These are phyloP conservation scores for Talaromyces verruculosus DNA, from an alignment of 2,329 filamentous ascomycete species.

Conservation along the genomic window DNA sequence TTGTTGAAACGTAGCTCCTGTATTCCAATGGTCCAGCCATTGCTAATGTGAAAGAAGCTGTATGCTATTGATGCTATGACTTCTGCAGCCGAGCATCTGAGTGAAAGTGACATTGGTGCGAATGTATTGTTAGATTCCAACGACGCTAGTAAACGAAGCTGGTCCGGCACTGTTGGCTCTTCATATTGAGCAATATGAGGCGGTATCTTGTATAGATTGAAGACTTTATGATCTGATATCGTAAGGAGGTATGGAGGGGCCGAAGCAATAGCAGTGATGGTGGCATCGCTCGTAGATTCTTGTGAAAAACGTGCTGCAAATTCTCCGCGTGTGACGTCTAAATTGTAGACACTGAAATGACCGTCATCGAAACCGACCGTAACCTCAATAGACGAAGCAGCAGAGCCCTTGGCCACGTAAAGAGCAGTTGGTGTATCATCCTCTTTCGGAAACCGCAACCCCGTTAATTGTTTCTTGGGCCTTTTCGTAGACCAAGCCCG, in stretches of 20 bases:
- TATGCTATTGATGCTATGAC: slow-evolving; percentile 85
- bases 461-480: slow-evolving; percentile 60
- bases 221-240: slow-evolving; percentile 69
- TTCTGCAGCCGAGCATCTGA: slow-evolving; percentile 64
- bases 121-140: slow-evolving; percentile 77
- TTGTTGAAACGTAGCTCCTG: slow-evolving; percentile 75
- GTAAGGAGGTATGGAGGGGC: slow-evolving; percentile 75
- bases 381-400: slow-evolving; percentile 55
- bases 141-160: slow-evolving; percentile 67
- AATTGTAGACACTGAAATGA: slow-evolving; percentile 66
- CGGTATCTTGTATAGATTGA: slow-evolving; percentile 72
- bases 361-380: slow-evolving; percentile 71
- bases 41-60: slow-evolving; percentile 70
- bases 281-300: slow-evolving; percentile 50
- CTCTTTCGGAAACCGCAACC: slow-evolving; percentile 47
- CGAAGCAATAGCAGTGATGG: slow-evolving; percentile 69
- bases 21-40: slow-evolving; percentile 87
- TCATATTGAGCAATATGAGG: neutral
- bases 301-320: slow-evolving; percentile 60
- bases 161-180: slow-evolving; percentile 4
- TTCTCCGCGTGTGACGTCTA: slow-evolving; percentile 49
- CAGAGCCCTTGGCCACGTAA: slow-evolving; percentile 25
- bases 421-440: slow-evolving; percentile 63
- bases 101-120: slow-evolving; percentile 76
- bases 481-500: slow-evolving; percentile 73